These are phyloP conservation scores for Candolleomyces eurysporus DNA, from an alignment of 768 basidiomycete genomes.

Conservation along the genomic window DNA sequence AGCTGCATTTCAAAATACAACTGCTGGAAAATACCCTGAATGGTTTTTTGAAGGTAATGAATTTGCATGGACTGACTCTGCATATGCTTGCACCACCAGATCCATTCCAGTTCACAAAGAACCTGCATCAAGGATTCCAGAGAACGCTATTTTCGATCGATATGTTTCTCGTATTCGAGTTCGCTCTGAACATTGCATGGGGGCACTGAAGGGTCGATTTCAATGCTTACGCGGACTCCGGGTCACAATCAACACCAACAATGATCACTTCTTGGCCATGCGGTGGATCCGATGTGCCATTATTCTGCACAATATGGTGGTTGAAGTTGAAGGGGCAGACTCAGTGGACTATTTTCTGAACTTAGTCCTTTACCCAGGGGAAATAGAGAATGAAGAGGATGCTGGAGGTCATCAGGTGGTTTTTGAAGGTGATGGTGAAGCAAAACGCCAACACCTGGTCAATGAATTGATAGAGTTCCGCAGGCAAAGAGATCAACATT, in stretches of 20 bases:
- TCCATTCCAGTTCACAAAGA: slow-evolving; percentile 25
- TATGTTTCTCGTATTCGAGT: slow-evolving; percentile 26
- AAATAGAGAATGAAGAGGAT: not conserved
- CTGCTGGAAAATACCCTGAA: slow-evolving; percentile 19
- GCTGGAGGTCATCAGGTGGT: not conserved
- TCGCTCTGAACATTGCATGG: slow-evolving; percentile 37
- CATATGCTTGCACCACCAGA: slow-evolving; percentile 8
- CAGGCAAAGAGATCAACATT: not conserved
- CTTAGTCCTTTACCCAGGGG: not conserved
- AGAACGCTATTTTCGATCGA: slow-evolving; percentile 27
- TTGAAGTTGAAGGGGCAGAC: slow-evolving; percentile 28
- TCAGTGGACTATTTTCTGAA: slow-evolving; percentile 12
- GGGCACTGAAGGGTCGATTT: slow-evolving; percentile 31
- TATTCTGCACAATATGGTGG: slow-evolving; percentile 34
- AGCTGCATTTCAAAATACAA: slow-evolving; percentile 28
- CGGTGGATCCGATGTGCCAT: slow-evolving; percentile 30
- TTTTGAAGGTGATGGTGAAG: not conserved
- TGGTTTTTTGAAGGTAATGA: slow-evolving; percentile 27
- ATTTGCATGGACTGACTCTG: slow-evolving; percentile 23
- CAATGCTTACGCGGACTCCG: slow-evolving; percentile 29
- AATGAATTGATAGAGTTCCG: not conserved
- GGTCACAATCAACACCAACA: slow-evolving; percentile 25
- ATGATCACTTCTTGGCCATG: slow-evolving; percentile 16
- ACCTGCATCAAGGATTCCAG: slow-evolving; percentile 23
- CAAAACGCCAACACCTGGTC: not conserved